Evolutionary conservation across 768 basidiomycete species (phyloP).

Genomic region (Suillus americanus): DNA sequence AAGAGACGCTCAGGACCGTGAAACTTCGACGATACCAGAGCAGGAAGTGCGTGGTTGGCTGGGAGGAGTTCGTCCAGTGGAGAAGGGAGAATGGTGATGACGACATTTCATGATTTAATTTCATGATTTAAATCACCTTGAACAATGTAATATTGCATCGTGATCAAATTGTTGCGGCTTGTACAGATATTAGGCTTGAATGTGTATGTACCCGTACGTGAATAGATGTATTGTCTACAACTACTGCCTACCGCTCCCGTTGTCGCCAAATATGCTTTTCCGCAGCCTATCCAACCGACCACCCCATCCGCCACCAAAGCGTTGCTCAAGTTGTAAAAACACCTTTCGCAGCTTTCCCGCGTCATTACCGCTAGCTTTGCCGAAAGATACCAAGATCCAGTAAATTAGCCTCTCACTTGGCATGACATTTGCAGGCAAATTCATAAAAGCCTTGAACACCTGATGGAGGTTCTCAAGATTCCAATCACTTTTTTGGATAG

Average conservation of each 20-base stretch:
- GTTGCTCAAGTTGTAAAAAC: slow-evolving; percentile 55
- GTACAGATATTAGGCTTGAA: slow-evolving; percentile 12
- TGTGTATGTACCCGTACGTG: slow-evolving; percentile 5
- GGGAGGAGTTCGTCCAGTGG: slow-evolving; percentile 81
- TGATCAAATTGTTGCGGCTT: slow-evolving; percentile 12
- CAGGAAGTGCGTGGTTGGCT: slow-evolving; percentile 60
- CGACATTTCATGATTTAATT: slow-evolving; percentile 21
- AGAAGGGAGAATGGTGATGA: slow-evolving; percentile 49
- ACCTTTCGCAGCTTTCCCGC: slow-evolving; percentile 48
- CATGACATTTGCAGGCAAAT: slow-evolving; percentile 43
- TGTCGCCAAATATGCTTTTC: slow-evolving; percentile 33
- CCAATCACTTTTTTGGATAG: slow-evolving; percentile 42
- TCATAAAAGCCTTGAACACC: slow-evolving; percentile 63
- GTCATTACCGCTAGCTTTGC: slow-evolving; percentile 57
- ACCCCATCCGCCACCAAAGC: slow-evolving; percentile 48
- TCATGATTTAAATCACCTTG: background rate
- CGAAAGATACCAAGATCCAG: slow-evolving; percentile 70
- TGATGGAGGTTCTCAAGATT: slow-evolving; percentile 52
- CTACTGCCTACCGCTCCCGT: slow-evolving; percentile 3
- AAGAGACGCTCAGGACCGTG: slow-evolving; percentile 75
- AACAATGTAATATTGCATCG: slow-evolving; percentile 4
- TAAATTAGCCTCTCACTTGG: slow-evolving; percentile 52
- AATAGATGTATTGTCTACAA: slow-evolving; percentile 8
- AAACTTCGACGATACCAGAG: slow-evolving; percentile 84
- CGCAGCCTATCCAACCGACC: slow-evolving; percentile 47